Conservation (phyloP, 495 filamentous ascomycete genomes). For the Xylaria cubensis region DNA sequence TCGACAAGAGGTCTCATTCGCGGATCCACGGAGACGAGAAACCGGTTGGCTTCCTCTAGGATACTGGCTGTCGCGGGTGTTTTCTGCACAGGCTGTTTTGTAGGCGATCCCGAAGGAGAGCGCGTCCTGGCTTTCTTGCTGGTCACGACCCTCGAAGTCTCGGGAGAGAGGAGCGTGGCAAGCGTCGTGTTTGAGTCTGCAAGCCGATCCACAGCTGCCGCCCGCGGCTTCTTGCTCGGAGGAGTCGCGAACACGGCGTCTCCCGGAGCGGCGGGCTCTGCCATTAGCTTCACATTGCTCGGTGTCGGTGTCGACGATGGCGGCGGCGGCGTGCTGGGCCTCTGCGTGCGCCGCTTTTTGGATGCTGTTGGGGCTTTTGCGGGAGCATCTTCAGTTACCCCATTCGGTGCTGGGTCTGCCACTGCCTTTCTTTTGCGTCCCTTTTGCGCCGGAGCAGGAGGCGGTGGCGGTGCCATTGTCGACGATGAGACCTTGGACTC, state of each 20-base stretch:
- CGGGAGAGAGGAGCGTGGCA: conserved; percentile 78
- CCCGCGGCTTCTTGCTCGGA: conserved; percentile 40
- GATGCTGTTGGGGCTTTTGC: conserved; percentile 42
- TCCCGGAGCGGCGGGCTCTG: conserved; percentile 31
- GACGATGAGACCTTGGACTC: conserved; percentile 27
- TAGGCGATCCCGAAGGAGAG: conserved; percentile 65
- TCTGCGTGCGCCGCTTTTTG: conserved; percentile 38
- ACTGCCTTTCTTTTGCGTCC: conserved; percentile 46
- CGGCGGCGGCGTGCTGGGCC: conserved; percentile 34
- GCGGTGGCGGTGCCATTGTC: conserved; percentile 29
- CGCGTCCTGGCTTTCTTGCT: conserved; percentile 53
- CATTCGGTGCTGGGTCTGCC: conserved; percentile 15
- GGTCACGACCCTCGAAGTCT: conserved; percentile 72
- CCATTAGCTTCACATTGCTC: conserved; percentile 42
- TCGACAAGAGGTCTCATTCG: conserved; percentile 76
- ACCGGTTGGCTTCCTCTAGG: conserved; percentile 76
- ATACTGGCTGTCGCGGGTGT: conserved; percentile 67
- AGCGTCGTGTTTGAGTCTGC: conserved; percentile 64
- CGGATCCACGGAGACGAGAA: conserved; percentile 78
- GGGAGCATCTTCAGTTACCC: not conserved
- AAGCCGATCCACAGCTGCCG: conserved; percentile 51
- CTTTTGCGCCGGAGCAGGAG: conserved; percentile 27
- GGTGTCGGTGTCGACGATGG: conserved; percentile 50
- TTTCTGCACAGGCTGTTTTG: not conserved
- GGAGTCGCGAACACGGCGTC: conserved; percentile 24